phyloP scores from a whole-genome alignment of 805 yeast genomes.

The Metschnikowia aberdeeniae region DNA sequence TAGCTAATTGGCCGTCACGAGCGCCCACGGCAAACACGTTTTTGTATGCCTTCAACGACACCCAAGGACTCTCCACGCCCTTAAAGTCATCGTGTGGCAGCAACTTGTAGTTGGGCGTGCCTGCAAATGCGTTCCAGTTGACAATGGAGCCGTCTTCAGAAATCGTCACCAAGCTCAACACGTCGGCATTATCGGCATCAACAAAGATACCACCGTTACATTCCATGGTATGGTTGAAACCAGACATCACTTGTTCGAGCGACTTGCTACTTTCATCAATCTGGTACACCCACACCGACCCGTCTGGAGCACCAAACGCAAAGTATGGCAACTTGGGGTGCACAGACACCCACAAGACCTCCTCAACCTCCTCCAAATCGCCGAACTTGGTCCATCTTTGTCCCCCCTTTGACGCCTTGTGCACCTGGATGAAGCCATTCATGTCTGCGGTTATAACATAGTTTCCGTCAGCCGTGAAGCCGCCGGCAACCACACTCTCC shows the following conservation, averaged over 20 bases:
- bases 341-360: constrained; percentile 73
- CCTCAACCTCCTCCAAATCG: constrained; percentile 83
- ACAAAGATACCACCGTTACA: constrained; percentile 79
- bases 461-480: constrained; percentile 78
- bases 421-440: constrained; percentile 81
- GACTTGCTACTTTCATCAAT: constrained; percentile 46
- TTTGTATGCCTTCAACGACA: constrained; percentile 54
- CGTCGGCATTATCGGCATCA: constrained; percentile 47
- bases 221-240: constrained; percentile 76
- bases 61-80: constrained; percentile 86
- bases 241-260: constrained; percentile 69
- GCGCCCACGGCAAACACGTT: constrained; percentile 74
- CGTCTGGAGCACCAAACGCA: constrained; percentile 91
- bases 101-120: constrained; percentile 63
- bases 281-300: constrained; percentile 91
- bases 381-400: constrained; percentile 74
- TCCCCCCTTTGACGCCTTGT: constrained; percentile 69
- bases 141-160: constrained; percentile 85
- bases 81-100: constrained; percentile 58
- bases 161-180: constrained; percentile 63
- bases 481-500: constrained; percentile 84
- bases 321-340: constrained; percentile 80
- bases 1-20: constrained; percentile 78
- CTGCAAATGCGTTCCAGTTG: constrained; percentile 86
- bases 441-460: constrained; percentile 88